Base-by-base conservation (phyloP, 371 early-diverging fungal species). In the Mortierella sp. region DNA sequence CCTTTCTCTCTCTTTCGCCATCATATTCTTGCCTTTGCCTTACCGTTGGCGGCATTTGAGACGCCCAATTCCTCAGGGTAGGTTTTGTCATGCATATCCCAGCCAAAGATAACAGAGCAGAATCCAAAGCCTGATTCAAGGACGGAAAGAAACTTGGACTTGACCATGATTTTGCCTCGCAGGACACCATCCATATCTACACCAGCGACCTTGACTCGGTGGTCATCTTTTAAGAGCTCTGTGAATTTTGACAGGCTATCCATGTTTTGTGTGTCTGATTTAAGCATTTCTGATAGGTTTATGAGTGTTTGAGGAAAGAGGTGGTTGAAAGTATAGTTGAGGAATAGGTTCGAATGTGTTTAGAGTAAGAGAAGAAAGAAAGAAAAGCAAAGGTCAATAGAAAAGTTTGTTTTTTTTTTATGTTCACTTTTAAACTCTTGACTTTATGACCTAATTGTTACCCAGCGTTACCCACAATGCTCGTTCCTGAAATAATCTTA, bases 41-140 rank as follows among this genome's bases (percentile, higher is more conserved):
- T 75, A 79, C 83, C 81, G 70, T 82, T 79, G 6, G 70, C 81
- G 0, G 63, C 68, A 67, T 78, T 82, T 26, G 84, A 72, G 40
- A 75, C 61, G 17, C 61, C 61, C n/a, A 76, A 60, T 22, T 76
- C 76, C 47, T 75, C 72, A 13, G 76, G 63, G 54, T 91, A 91
- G 12, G 82, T 45, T 34, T 77, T 83, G 75, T 92, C 92, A 45
- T 89, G 88, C 72, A 92, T 86, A 75, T 95, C 96, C 95, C 95
- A 96, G 4, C 92, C 94, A 83, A 92, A 94, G n/a, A 93, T 80
- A n/a, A 94, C 91, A 17, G 90, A 90, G 75, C 94, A 94, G 72
- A 94, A 95, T 89, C 95, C 95, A 79, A 95, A 93, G 8, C 94
- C 93, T 59, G 85, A 84, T 43, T 91, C 83, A 17, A 89, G 73